Percentiles rank a stretch among this genome's conserved stretches.
Evolutionary conservation across 805 yeast genomes (phyloP).

Genomic region (Starmera quercuum): DNA sequence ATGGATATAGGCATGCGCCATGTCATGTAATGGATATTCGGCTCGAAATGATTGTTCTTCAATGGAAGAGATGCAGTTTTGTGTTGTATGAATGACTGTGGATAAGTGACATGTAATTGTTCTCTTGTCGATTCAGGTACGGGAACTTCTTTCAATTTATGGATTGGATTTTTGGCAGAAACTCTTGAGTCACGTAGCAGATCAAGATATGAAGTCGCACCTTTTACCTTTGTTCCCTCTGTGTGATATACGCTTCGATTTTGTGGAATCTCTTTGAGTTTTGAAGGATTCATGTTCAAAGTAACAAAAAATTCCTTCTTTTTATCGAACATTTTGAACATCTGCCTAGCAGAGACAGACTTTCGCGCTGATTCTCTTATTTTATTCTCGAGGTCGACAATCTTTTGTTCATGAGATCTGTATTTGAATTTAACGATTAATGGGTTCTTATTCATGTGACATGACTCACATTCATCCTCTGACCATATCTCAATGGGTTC

Average conservation of each 20-base stretch:
- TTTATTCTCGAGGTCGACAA: constrained; percentile 15
- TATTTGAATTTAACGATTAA: constrained; percentile 12
- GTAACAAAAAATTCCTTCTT: constrained; percentile 1
- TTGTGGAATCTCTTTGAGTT: neutral
- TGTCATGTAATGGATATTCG: too few relatives aligned
- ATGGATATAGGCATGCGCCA: too few relatives aligned
- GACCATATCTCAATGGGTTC: neutral
- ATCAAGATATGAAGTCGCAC: constrained; percentile 7
- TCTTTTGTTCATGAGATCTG: constrained; percentile 9
- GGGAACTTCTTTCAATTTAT: constrained; percentile 12
- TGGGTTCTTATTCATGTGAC: neutral
- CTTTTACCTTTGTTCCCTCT: neutral
- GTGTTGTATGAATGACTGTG: constrained; percentile 1
- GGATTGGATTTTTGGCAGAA: constrained; percentile 8
- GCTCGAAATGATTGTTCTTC: neutral
- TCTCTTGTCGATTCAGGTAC: constrained; percentile 8
- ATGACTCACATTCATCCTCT: constrained; percentile 1
- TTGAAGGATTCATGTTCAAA: neutral
- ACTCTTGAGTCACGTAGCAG: constrained; percentile 4
- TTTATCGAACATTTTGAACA: constrained; percentile 5
- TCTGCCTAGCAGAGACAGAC: constrained; percentile 13
- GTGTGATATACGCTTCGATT: neutral
- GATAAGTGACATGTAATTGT: constrained; percentile 9
- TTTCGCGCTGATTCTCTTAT: constrained; percentile 7
- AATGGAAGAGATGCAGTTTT: constrained; percentile 2